Evolutionary conservation across 345 rosid genomes (phyloP).

Genomic region (Capsella bursapastoris): DNA sequence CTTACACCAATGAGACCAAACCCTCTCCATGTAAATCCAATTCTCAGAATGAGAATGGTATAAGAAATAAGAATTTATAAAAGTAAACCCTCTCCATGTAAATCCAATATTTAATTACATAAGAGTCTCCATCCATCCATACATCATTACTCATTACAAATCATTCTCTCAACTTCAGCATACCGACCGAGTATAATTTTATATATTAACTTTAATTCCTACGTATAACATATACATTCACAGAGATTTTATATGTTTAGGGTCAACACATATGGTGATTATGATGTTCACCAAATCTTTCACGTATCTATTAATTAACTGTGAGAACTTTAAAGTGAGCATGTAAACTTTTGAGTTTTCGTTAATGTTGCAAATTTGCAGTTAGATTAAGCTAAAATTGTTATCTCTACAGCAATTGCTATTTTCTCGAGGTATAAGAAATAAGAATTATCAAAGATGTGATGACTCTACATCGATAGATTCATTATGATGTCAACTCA

Average conservation of each 20-base stretch:
- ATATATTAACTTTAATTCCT: conserved; percentile 2
- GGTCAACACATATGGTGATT: conserved; percentile 31
- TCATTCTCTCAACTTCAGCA: conserved; percentile 26
- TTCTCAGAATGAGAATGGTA: not conserved
- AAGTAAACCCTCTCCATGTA: not conserved
- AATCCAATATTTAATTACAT: not conserved
- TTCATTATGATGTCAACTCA: not conserved
- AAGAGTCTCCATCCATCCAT: conserved; percentile 14
- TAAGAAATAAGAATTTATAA: too few relatives aligned
- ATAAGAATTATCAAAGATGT: too few relatives aligned
- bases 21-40: not conserved
- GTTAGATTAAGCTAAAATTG: too few relatives aligned
- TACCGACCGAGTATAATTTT: conserved; percentile 16
- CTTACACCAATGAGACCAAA: conserved; percentile 48
- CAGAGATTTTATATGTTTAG: not conserved
- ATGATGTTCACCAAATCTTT: conserved; percentile 31
- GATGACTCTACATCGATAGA: too few relatives aligned
- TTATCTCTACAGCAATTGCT: not conserved
- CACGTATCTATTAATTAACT: conserved; percentile 7
- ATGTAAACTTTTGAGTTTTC: too few relatives aligned
- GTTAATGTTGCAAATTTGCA: too few relatives aligned
- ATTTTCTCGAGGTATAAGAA: not conserved
- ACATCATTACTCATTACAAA: conserved; percentile 27
- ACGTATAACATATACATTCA: conserved; percentile 13
- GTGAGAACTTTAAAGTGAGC: not conserved